phyloP scores from a whole-genome alignment of 2,329 filamentous ascomycete species.

The Botrytis hyacinthi region DNA sequence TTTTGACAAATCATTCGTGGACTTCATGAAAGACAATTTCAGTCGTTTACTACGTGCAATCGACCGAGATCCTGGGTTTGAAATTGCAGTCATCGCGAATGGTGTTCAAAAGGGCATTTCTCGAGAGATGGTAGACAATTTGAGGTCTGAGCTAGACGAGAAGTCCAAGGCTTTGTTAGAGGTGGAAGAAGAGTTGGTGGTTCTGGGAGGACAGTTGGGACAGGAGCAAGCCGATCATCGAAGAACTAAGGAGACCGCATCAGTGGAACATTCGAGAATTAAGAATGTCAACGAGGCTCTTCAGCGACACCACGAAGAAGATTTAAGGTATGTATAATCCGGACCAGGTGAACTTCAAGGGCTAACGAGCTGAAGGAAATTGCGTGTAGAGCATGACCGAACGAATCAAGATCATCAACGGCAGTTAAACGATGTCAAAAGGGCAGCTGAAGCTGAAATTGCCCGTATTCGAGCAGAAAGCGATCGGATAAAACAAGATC shows the following conservation, averaged over 20 bases:
- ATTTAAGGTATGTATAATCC: slow-evolving; percentile 50
- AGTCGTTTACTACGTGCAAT: slow-evolving; percentile 80
- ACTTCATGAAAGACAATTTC: slow-evolving; percentile 96
- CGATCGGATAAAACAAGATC: slow-evolving; percentile 33
- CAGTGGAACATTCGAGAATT: slow-evolving; percentile 50
- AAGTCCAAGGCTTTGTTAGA: slow-evolving; percentile 56
- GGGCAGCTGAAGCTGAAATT: slow-evolving; percentile 48
- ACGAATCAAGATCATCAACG: slow-evolving; percentile 40
- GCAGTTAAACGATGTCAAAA: slow-evolving; percentile 48
- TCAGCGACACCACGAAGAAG: slow-evolving; percentile 67
- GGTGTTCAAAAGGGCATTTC: slow-evolving; percentile 87
- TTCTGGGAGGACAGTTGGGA: slow-evolving; percentile 56
- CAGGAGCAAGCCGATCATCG: slow-evolving; percentile 74
- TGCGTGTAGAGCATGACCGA: slow-evolving; percentile 38
- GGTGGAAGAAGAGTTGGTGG: slow-evolving; percentile 46
- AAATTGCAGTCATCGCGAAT: slow-evolving; percentile 77
- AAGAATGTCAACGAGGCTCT: slow-evolving; percentile 63
- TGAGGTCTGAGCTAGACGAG: slow-evolving; percentile 74
- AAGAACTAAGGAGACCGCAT: slow-evolving; percentile 58
- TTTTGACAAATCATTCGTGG: slow-evolving; percentile 82
- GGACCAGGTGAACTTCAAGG: background rate
- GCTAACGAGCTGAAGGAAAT: slow-evolving; percentile 35
- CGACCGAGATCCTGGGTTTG: slow-evolving; percentile 84
- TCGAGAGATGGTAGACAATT: slow-evolving; percentile 84
- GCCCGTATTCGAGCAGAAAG: slow-evolving; percentile 46